Evolutionary conservation across 495 filamentous ascomycete species (phyloP).

Genomic region (Xylaria acuta): DNA sequence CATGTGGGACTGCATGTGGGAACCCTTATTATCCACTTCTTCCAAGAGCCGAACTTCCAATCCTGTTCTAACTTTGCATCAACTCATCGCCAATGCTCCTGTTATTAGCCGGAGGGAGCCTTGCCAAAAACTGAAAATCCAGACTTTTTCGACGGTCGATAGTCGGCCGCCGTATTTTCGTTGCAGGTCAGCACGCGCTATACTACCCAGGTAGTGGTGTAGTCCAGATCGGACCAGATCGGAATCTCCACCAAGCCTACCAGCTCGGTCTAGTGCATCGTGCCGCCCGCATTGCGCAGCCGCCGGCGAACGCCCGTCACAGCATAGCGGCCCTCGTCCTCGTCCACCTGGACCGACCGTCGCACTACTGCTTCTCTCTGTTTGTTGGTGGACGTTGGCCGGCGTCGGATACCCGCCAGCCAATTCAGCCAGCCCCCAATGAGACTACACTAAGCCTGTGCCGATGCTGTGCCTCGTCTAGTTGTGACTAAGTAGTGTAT

Average conservation of each 20-base stretch:
- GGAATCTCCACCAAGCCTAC: neutral
- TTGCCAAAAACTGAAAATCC: slow-evolving; percentile 3
- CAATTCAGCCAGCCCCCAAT: neutral
- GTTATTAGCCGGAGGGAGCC: slow-evolving; percentile 11
- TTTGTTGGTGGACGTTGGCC: neutral
- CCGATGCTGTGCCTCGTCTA: neutral
- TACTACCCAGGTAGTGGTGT: too few species aligned
- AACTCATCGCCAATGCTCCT: neutral
- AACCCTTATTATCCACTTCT: neutral
- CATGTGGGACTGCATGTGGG: neutral
- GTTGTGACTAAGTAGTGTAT: neutral
- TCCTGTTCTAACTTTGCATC: neutral
- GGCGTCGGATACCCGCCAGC: neutral
- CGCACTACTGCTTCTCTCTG: neutral
- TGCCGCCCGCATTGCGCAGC: neutral
- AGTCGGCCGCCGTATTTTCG: neutral
- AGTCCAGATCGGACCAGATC: slow-evolving; percentile 11
- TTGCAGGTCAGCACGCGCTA: neutral
- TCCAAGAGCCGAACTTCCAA: neutral
- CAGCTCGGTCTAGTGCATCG: neutral
- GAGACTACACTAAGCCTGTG: neutral
- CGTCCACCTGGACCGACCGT: neutral
- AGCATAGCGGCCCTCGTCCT: neutral
- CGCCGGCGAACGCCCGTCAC: slow-evolving; percentile 15
- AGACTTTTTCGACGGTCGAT: neutral